phyloP scores from a whole-genome alignment of 1,284 basidiomycete species.

The Coniferiporia weirii region DNA sequence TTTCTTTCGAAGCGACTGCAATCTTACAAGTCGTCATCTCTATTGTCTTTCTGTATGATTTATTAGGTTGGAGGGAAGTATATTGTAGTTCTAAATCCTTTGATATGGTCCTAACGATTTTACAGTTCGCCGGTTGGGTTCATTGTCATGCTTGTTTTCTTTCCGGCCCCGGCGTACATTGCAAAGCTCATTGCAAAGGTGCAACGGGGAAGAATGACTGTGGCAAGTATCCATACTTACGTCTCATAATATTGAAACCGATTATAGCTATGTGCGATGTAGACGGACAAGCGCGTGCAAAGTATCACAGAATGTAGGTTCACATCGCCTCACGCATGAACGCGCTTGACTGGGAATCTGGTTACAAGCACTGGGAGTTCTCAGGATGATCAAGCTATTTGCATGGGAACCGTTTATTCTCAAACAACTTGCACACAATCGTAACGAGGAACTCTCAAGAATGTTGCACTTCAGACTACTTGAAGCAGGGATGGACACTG shows the following conservation, averaged over 20 bases:
- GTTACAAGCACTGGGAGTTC: conserved; percentile 23
- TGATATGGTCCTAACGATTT: not conserved
- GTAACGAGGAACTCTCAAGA: conserved; percentile 7
- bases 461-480: conserved; percentile 1
- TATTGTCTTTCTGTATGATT: conserved; percentile 28
- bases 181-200: conserved; percentile 20
- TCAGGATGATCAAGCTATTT: conserved; percentile 55
- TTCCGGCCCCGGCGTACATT: conserved; percentile 31
- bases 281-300: conserved; percentile 36
- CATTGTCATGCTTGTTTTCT: conserved; percentile 29
- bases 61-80: conserved; percentile 24
- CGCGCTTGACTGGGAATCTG: not conserved
- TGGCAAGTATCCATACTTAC: conserved; percentile 1
- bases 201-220: conserved; percentile 23
- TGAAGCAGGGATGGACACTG: conserved; percentile 1
- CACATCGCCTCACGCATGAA: conserved; percentile 1
- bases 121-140: conserved; percentile 34
- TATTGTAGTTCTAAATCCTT: not conserved
- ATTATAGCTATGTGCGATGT: not conserved
- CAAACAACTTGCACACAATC: conserved; percentile 39
- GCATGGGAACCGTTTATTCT: conserved; percentile 49
- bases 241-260: not conserved
- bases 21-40: conserved; percentile 27
- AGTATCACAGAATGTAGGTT: conserved; percentile 32
- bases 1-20: conserved; percentile 12